These are phyloP conservation scores for Euphrasia arctica DNA, from an alignment of 305 asterid genomes.

Conservation along the genomic window DNA sequence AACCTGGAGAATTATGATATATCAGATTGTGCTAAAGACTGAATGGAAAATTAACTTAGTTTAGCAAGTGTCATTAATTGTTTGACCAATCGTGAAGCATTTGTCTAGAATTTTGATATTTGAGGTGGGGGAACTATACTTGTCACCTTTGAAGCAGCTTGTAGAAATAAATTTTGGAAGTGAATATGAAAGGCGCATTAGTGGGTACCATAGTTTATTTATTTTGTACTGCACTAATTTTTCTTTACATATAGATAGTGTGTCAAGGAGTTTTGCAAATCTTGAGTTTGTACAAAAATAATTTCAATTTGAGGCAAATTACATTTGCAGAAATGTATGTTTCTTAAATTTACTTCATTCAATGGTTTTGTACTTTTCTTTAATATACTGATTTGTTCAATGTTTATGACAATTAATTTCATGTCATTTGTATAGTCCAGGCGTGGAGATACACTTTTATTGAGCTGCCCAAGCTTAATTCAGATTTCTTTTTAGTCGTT, in stretches of 20 bases:
- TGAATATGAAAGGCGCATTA: not conserved
- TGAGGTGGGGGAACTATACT: not conserved
- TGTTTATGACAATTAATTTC: not conserved
- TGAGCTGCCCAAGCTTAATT: not conserved
- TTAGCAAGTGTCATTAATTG: not conserved
- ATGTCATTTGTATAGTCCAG: constrained; percentile 8
- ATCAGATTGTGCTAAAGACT: constrained; percentile 1
- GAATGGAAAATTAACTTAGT: not conserved
- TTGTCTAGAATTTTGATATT: constrained; percentile 2
- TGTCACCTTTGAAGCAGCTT: not conserved
- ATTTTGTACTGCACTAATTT: not conserved
- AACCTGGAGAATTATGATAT: not conserved
- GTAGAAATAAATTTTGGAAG: not conserved
- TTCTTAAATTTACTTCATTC: not conserved
- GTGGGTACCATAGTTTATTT: constrained; percentile 5
- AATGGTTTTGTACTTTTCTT: not conserved
- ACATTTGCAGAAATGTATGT: not conserved
- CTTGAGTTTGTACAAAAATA: not conserved
- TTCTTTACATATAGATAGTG: too few species aligned
- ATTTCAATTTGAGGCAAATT: constrained; percentile 9
- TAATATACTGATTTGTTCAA: not conserved
- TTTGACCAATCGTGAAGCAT: constrained; percentile 7
- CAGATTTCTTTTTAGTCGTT: not conserved
- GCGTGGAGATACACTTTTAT: constrained; percentile 12
- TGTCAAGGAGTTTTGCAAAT: too few species aligned